These are phyloP conservation scores for Paecilomyces niveus DNA, from an alignment of 2,329 filamentous ascomycete species.

Conservation along the genomic window DNA sequence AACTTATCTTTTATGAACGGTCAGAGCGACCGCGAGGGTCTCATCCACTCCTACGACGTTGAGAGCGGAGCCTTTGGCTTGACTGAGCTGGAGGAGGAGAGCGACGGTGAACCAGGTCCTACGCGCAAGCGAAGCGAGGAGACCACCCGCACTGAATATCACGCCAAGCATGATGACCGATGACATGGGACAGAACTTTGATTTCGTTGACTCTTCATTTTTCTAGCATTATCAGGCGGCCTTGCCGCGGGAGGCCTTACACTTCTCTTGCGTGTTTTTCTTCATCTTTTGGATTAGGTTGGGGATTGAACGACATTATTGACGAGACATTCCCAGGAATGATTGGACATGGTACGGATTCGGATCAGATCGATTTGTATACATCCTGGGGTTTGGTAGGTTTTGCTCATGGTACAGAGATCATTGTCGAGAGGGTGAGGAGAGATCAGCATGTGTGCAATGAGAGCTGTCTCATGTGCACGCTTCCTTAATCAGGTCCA, in stretches of 20 bases:
- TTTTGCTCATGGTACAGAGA: background rate
- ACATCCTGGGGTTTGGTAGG: background rate
- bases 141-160: slow-evolving; percentile 16
- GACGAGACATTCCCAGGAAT: background rate
- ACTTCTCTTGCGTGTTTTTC: background rate
- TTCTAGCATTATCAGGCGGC: slow-evolving; percentile 4
- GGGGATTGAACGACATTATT: background rate
- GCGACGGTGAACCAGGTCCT: slow-evolving; percentile 47
- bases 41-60: slow-evolving; percentile 85
- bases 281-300: background rate
- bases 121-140: slow-evolving; percentile 23
- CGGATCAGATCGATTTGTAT: background rate
- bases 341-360: background rate
- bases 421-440: background rate
- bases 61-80: slow-evolving; percentile 73
- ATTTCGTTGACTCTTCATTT: slow-evolving; percentile 4
- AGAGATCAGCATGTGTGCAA: background rate
- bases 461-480: background rate
- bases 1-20: slow-evolving; percentile 52
- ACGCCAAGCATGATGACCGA: slow-evolving; percentile 25
- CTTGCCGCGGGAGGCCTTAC: background rate
- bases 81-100: slow-evolving; percentile 71
- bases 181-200: slow-evolving; percentile 12
- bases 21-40: slow-evolving; percentile 63
- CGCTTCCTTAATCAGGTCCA: background rate